Evolutionary conservation across 768 basidiomycete genomes (phyloP), one percentile per base, ranked within the genome.

Genomic region (Tulasnella sp.): DNA sequence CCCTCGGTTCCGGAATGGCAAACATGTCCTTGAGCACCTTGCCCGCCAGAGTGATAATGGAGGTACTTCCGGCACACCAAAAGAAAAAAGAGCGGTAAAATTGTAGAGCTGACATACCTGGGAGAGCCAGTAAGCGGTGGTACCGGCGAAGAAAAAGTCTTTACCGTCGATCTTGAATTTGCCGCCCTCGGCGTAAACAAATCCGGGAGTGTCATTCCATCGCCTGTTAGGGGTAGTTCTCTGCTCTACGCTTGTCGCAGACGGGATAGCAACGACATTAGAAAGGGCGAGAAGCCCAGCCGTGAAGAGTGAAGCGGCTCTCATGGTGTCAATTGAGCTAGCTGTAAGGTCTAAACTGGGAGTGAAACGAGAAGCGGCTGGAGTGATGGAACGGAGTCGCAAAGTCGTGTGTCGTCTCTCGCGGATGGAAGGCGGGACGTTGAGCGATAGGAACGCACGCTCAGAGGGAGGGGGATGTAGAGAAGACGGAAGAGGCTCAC

Each of bases 71-170:
- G 14, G 14, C 46, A 20, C 46, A 46, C 37, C 2, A 37, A 20
- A 46, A 46, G 46, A 2, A 9, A 20, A 46, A 11, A 46, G 14
- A 12, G 46, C 3, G 14, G 18, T 46, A 46, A 75, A 75, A 2
- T 41, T 37, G 44, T 34, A 31, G 72, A 41, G 75, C 44, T n/a
- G 48, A 72, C 81, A 50, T 72, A 73, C 64, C 77, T 79, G 77
- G 28, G 64, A 16, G 16, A 81, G 50, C 81, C 81, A 81, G 72
- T 81, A 81, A 16, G 81, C 81, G 54, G 72, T 79, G 24, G 81
- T 79, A 9, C 77, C 81, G 4, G 72, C 72, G 40, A 81, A 81
- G 31, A 22, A 44, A 44, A 80, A 80, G 16, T 40, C 34, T 40
- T 76, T 74, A 3, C 79, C 79, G 72, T 80, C 44, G 54, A 80